Evolutionary conservation across 257 asterid species (phyloP).

Genomic region (Ocimum tenuiflorum): DNA sequence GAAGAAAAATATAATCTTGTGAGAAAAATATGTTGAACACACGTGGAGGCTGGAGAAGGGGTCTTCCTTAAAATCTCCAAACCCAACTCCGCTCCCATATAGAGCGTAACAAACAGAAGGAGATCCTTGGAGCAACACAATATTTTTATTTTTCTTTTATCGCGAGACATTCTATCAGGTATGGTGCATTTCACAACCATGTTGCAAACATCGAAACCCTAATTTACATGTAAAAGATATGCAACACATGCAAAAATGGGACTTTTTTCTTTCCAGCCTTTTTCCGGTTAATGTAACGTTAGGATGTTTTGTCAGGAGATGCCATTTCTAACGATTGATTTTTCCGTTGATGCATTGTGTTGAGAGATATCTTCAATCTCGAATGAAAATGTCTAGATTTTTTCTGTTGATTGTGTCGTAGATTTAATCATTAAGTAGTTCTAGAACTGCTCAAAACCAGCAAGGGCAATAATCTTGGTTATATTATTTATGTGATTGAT

Average conservation of each 20-base stretch:
- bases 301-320: background rate
- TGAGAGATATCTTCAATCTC: background rate
- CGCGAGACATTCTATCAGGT: conserved; percentile 14
- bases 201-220: background rate
- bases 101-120: conserved; percentile 14
- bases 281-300: background rate
- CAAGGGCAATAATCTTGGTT: background rate
- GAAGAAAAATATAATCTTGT: too few species aligned
- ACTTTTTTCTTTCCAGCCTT: conserved; percentile 2
- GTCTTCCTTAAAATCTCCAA: conserved; percentile 33
- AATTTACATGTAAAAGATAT: background rate
- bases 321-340: conserved; percentile 1
- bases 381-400: background rate
- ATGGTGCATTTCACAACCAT: background rate
- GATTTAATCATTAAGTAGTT: background rate
- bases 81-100: conserved; percentile 21
- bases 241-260: background rate
- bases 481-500: too few species aligned
- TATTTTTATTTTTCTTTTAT: background rate
- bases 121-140: background rate
- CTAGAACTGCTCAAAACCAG: background rate
- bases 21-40: conserved; percentile 3
- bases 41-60: conserved; percentile 24
- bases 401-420: background rate
- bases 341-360: background rate